Conservation (phyloP, 176 grass and related monocot species). For the Eleusine indica region DNA sequence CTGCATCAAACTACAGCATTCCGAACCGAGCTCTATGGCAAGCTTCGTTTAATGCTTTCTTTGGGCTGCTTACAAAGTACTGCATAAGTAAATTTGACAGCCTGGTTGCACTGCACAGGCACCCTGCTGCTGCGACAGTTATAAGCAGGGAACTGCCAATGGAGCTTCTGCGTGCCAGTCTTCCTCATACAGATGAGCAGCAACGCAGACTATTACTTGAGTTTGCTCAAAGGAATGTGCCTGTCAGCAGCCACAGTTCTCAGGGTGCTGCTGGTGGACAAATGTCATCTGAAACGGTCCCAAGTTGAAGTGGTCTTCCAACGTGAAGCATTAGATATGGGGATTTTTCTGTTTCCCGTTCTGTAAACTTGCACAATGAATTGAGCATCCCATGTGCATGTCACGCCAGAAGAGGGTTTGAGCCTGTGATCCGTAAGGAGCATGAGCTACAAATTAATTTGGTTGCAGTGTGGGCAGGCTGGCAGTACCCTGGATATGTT, state of each 20-base stretch:
- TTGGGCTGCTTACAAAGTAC: constrained; percentile 65
- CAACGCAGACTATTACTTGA: constrained; percentile 67
- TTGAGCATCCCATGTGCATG: background rate
- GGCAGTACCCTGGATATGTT: background rate
- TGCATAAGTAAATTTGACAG: constrained; percentile 71
- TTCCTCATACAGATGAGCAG: constrained; percentile 86
- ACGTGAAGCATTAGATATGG: background rate
- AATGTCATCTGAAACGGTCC: constrained; percentile 38
- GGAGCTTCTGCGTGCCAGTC: constrained; percentile 79
- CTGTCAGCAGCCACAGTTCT: constrained; percentile 38
- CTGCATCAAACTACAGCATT: constrained; percentile 41
- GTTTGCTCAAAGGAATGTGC: constrained; percentile 66
- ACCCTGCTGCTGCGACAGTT: constrained; percentile 39
- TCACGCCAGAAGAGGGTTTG: background rate
- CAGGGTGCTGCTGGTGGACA: constrained; percentile 40
- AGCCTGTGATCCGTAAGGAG: background rate
- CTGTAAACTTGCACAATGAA: background rate
- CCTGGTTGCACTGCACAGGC: constrained; percentile 46
- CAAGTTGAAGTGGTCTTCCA: constrained; percentile 37
- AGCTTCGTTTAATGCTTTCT: constrained; percentile 80
- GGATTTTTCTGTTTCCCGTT: background rate
- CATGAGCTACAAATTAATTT: background rate
- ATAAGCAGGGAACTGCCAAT: constrained; percentile 77
- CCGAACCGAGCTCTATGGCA: constrained; percentile 70
- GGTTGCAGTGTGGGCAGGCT: constrained; percentile 2